Base-by-base conservation (phyloP, 2,329 filamentous ascomycete species). In the Fusarium sp. region DNA sequence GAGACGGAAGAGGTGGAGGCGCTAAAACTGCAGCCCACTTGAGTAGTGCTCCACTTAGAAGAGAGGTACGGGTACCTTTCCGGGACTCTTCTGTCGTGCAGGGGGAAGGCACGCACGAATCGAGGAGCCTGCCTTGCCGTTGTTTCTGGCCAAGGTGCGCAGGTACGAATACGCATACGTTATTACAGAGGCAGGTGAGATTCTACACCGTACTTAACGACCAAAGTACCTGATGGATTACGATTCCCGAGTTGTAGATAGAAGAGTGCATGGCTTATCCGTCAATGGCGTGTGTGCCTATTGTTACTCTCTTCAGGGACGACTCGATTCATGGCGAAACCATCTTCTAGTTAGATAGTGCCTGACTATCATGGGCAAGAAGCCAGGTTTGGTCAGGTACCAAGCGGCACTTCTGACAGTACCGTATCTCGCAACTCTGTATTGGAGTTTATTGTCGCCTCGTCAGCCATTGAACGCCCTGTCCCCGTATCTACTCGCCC, bases 121-220 rank as follows among this genome's bases (percentile, higher is more conserved):
- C 25, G 48, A 52, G 48, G 48, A 16, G 25, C 27, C 25, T 59
- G 32, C 34, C 48, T 58, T 58, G n/a, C 34, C 35, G 13, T 61
- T 30, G 39, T 34, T 45, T 45, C 16, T 48, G 25, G 37, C 5
- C 27, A 27, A 23, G 57, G 18, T 16, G 27, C 20, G 37, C 27
- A 30, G 59, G 66, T 73, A 73, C 71, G 71, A 70, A 73, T 73
- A 73, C 71, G 71, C 43, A 58, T 58, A 58, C 54, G 54, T 58
- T 57, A 14, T 35, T 60, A 25, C 16, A 39, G 8, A 32, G 30
- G 52, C 32, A 25, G 56, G 45, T 48, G 27, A 23, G 27, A 48
- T 18, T n/a, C 45, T 27, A 48, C 45, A 50, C 45, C 23, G 45
- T 50, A 50, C 41, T 25, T 18, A 11, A 27, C 14, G 30, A 32